These are phyloP conservation scores for Eimeria necatrix DNA, from an alignment of 169 alveolate genomes.

Conservation along the genomic window DNA sequence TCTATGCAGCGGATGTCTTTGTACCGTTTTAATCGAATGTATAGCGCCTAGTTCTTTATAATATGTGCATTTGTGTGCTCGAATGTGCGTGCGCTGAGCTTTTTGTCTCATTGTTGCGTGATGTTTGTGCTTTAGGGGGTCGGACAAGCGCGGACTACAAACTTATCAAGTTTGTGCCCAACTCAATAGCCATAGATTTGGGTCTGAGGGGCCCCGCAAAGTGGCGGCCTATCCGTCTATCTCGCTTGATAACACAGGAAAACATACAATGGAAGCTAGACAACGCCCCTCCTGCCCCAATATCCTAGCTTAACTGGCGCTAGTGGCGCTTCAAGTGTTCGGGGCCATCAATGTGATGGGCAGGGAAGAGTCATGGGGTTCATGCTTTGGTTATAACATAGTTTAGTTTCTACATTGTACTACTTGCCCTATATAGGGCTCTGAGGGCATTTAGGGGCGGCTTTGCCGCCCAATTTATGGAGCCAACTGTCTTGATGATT, in stretches of 20 bases:
- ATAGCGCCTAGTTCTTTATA: no score
- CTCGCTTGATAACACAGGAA: not conserved
- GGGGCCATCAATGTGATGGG: no score
- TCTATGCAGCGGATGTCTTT: not conserved
- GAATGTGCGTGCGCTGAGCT: not conserved
- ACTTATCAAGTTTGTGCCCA: constrained; percentile 45
- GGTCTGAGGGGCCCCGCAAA: not conserved
- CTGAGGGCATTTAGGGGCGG: no score
- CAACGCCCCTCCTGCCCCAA: no score
- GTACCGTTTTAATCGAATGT: not conserved
- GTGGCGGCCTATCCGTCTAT: constrained; percentile 36
- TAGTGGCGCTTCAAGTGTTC: no score
- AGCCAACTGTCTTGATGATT: no score
- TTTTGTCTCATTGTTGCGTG: not conserved
- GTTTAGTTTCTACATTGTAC: no score
- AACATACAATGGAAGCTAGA: constrained; percentile 17
- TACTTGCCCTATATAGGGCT: no score
- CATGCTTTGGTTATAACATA: no score
- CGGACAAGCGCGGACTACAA: constrained; percentile 2
- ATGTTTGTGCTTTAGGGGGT: constrained; percentile 4
- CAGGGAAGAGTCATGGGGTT: no score
- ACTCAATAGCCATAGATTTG: constrained; percentile 1
- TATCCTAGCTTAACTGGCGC: no score
- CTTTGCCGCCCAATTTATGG: no score
- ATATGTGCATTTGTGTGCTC: not conserved